These are phyloP conservation scores for Penicillium bovifimosum DNA, from an alignment of 495 filamentous ascomycete genomes.

Conservation along the genomic window DNA sequence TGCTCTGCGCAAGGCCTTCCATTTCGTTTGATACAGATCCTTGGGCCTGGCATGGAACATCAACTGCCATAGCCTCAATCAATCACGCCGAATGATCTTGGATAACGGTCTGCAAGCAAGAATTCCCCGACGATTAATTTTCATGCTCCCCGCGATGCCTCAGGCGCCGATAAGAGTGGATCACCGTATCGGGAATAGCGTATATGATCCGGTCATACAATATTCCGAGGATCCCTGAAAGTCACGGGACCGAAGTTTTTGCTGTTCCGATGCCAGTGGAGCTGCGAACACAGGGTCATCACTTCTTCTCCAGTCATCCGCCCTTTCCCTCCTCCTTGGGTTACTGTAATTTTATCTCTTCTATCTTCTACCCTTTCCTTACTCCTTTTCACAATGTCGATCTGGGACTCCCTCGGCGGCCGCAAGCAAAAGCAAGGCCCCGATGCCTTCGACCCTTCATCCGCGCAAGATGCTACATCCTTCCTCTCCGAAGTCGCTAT, in stretches of 20 bases:
- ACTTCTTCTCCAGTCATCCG: conserved; percentile 12
- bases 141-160: conserved; percentile 25
- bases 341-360: conserved; percentile 22
- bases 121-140: conserved; percentile 8
- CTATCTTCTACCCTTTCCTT: background rate
- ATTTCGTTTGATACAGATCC: conserved; percentile 20
- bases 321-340: conserved; percentile 19
- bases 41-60: conserved; percentile 12
- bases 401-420: conserved; percentile 86
- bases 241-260: conserved; percentile 46
- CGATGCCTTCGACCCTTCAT: conserved; percentile 59
- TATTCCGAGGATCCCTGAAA: conserved; percentile 15
- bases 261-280: conserved; percentile 29
- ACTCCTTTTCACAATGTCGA: conserved; percentile 51
- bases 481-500: conserved; percentile 67
- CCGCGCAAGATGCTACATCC: conserved; percentile 71
- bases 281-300: conserved; percentile 22
- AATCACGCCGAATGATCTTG: conserved; percentile 15
- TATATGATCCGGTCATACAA: conserved; percentile 12
- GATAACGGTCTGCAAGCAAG: conserved; percentile 6
- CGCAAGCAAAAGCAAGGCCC: conserved; percentile 63
- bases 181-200: conserved; percentile 24
- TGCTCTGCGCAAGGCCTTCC: conserved; percentile 32
- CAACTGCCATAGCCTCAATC: conserved; percentile 21
- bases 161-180: conserved; percentile 29